Evolutionary conservation across 805 yeast species (phyloP).

Genomic region (Lipomyces sp.): DNA sequence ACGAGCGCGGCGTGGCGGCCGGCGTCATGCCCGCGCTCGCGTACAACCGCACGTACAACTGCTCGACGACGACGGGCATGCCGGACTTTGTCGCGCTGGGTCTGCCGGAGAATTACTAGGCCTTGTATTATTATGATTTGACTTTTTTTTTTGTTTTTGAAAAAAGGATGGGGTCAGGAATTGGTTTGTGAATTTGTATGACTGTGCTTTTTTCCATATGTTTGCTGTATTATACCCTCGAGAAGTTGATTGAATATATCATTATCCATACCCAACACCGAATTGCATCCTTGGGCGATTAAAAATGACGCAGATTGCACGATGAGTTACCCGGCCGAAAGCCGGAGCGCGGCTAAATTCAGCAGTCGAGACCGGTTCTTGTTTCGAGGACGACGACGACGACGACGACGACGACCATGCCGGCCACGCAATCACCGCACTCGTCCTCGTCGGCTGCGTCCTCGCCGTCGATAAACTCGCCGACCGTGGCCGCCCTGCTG

Average conservation of each 20-base stretch:
- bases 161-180: too few relatives aligned
- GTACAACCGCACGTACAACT: constrained; percentile 32
- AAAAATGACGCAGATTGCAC: too few relatives aligned
- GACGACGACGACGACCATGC: too few relatives aligned
- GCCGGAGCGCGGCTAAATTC: constrained; percentile 11
- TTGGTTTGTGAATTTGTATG: not conserved
- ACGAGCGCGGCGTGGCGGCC: constrained; percentile 33
- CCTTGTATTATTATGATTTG: not conserved
- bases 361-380: too few relatives aligned
- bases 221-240: too few relatives aligned
- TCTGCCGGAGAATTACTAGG: constrained; percentile 33
- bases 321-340: not conserved
- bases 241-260: too few relatives aligned
- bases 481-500: not conserved
- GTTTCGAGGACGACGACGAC: too few relatives aligned
- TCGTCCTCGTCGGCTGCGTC: not conserved
- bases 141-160: not conserved
- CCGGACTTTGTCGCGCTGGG: constrained; percentile 34
- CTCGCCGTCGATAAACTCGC: constrained; percentile 2
- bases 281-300: not conserved
- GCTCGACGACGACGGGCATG: constrained; percentile 25
- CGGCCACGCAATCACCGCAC: too few relatives aligned
- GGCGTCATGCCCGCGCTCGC: constrained; percentile 37
- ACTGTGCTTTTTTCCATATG: not conserved
- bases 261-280: too few relatives aligned